These are phyloP conservation scores for Hsuehochloa calcarea DNA, from an alignment of 176 grass and related monocot species.

Conservation along the genomic window DNA sequence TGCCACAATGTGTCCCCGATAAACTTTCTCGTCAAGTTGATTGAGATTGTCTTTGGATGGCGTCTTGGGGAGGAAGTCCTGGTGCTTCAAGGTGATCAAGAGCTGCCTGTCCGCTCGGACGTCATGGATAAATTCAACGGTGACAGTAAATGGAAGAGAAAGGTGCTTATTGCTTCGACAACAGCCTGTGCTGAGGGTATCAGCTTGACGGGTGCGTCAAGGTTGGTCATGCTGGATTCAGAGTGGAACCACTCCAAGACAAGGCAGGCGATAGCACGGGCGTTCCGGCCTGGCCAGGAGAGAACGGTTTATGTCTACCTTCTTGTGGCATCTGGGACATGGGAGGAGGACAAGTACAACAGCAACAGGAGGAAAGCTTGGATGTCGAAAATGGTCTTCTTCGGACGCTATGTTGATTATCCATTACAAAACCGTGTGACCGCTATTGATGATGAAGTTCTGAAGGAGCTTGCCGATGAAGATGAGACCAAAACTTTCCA, in stretches of 20 bases:
- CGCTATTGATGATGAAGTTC: slow-evolving; percentile 51
- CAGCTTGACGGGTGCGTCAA: slow-evolving; percentile 67
- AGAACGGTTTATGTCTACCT: slow-evolving; percentile 84
- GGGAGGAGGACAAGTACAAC: slow-evolving; percentile 83
- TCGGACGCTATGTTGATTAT: slow-evolving; percentile 47
- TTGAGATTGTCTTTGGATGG: too few relatives aligned
- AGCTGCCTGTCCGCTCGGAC: slow-evolving; percentile 52
- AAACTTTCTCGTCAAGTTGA: too few relatives aligned
- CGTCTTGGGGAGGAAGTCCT: too few relatives aligned
- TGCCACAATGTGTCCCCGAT: too few relatives aligned
- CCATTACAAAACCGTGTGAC: slow-evolving; percentile 25
- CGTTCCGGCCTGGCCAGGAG: neutral
- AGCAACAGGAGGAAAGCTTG: slow-evolving; percentile 75
- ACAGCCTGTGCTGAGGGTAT: slow-evolving; percentile 46
- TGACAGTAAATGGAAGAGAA: slow-evolving; percentile 42
- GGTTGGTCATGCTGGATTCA: too few relatives aligned
- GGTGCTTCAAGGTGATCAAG: slow-evolving; percentile 65
- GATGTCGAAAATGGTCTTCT: slow-evolving; percentile 77
- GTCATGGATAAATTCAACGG: slow-evolving; percentile 84
- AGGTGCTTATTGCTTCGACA: slow-evolving; percentile 84
- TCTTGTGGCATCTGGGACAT: slow-evolving; percentile 63
- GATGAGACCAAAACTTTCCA: slow-evolving; percentile 52
- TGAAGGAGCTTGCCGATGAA: slow-evolving; percentile 74
- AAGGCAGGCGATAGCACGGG: too few relatives aligned
- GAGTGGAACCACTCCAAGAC: too few relatives aligned